Percentiles rank a stretch among this genome's conserved stretches.
phyloP scores from a whole-genome alignment of 2,329 filamentous ascomycete genomes.

The Pseudomassariella vexata region DNA sequence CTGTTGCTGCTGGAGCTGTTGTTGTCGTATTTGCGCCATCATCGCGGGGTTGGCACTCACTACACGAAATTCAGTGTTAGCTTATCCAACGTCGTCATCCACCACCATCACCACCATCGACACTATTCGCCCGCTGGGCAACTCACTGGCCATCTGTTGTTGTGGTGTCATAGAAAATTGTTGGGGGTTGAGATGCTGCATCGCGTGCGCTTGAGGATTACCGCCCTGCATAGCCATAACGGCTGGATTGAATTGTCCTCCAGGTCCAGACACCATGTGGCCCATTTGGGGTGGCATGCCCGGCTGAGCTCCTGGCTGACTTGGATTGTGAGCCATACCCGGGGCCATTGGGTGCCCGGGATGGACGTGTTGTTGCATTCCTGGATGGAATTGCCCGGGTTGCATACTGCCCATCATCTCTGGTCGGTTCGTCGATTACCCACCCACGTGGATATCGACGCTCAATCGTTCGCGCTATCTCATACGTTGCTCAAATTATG shows the following conservation, averaged over 20 bases:
- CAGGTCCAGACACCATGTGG: slow-evolving; percentile 69
- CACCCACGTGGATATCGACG: slow-evolving; percentile 56
- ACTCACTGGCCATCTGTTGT: slow-evolving; percentile 28
- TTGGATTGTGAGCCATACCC: slow-evolving; percentile 62
- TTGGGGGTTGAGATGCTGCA: slow-evolving; percentile 66
- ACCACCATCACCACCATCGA: slow-evolving; percentile 18
- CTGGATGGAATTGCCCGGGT: slow-evolving; percentile 63
- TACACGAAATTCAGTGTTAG: slow-evolving; percentile 5
- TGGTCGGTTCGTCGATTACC: slow-evolving; percentile 39
- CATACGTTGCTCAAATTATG: slow-evolving; percentile 35
- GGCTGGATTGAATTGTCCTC: slow-evolving; percentile 65
- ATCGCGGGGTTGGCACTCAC: slow-evolving; percentile 28
- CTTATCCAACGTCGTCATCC: slow-evolving; percentile 4
- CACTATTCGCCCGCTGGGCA: slow-evolving; percentile 13
- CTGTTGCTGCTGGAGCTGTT: slow-evolving; percentile 51
- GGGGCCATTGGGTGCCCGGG: slow-evolving; percentile 59
- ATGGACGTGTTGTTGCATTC: slow-evolving; percentile 63
- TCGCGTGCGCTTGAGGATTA: slow-evolving; percentile 60
- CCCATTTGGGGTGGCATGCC: slow-evolving; percentile 63
- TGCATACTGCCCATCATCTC: slow-evolving; percentile 68
- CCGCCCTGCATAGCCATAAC: slow-evolving; percentile 69
- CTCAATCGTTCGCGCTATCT: slow-evolving; percentile 36
- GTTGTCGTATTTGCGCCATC: slow-evolving; percentile 44
- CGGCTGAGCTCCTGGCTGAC: slow-evolving; percentile 62
- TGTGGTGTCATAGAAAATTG: slow-evolving; percentile 34